Evolutionary conservation across 768 basidiomycete species (phyloP), one percentile per base, ranked within the genome.

Genomic region (Dictyophora rubrovolvata): DNA sequence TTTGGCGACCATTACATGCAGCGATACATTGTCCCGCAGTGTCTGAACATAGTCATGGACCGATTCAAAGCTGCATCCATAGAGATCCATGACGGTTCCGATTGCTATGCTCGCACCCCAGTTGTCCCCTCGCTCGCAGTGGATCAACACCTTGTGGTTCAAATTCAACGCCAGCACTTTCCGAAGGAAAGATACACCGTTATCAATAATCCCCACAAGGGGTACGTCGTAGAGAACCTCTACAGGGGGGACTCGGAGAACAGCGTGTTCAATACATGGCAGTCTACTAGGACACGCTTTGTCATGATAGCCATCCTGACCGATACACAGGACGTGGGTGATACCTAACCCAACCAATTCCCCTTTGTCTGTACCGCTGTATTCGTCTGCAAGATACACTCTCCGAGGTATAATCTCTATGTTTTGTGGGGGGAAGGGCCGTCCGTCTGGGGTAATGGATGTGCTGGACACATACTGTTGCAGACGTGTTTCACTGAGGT

Each of bases 21-120:
- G 48, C 17, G 16, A 17, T 12, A 51, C 48, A 22, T 49, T 49
- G 7, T 14, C 48, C 18, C 56, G 48, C 23, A 21, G 20, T 33
- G 23, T 9, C 28, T 17, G 20, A 17, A 58, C 56, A 21, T n/a
- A 21, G 14, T 17, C 20, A 10, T 37, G 22, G 11, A 22, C 56
- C 34, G 23, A 5, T 9, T 58, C 56, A 47, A 18, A 58, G 34
- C 23, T 47, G 48, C 56, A 58, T n/a, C 21, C 21, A 18, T 47
- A 18, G 28, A 35, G 48, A 17, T 49, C 20, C 47, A 58, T 58
- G n/a, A 58, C 16, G 21, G 33, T 23, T 12, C 48, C 56, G 5
- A 58, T 58, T 6, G 34, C 48, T 20, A 58, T 35, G 21, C 56
- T 58, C 7, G 56, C 20, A 47, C 56, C 23, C 56, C 56, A 58